phyloP scores from a whole-genome alignment of 1,284 basidiomycete genomes.

The Heterobasidion irregulare region DNA sequence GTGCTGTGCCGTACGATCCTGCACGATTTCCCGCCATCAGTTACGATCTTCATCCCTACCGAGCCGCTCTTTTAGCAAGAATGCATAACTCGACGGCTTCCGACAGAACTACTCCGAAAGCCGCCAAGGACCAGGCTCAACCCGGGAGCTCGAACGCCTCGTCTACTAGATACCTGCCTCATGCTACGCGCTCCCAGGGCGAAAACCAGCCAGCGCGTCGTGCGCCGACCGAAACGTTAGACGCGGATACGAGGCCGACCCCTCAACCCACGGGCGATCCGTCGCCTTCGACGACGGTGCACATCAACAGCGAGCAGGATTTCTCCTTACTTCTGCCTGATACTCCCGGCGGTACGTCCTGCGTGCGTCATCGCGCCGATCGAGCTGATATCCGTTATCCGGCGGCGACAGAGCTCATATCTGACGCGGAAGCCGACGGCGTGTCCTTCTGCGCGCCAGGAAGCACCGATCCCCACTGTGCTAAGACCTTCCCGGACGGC shows the following conservation, averaged over 20 bases:
- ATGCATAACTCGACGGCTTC: too few species aligned
- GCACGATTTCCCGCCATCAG: too few species aligned
- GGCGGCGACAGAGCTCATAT: slow-evolving; percentile 26
- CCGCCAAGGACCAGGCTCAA: too few species aligned
- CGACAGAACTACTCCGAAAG: too few species aligned
- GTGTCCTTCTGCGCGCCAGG: slow-evolving; percentile 28
- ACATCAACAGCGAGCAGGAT: slow-evolving; percentile 22
- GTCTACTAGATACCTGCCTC: neutral
- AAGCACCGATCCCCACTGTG: slow-evolving; percentile 18
- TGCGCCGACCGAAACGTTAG: slow-evolving; percentile 4
- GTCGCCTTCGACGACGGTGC: slow-evolving; percentile 31
- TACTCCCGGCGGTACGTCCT: slow-evolving; percentile 24
- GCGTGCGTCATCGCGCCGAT: neutral
- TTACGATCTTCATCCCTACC: too few species aligned
- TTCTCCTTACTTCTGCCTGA: slow-evolving; percentile 35
- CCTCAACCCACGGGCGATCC: slow-evolving; percentile 35
- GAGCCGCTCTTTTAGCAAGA: too few species aligned
- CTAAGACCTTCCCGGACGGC: slow-evolving; percentile 23
- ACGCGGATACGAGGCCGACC: slow-evolving; percentile 28
- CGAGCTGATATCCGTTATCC: neutral
- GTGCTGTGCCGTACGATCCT: too few species aligned
- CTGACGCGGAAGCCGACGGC: slow-evolving; percentile 34
- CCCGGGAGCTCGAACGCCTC: neutral
- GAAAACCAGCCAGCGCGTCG: neutral
- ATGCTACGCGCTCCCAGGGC: neutral